Evolutionary conservation across 1,284 basidiomycete species (phyloP), one percentile per base, ranked within the genome.

Genomic region (Waitea zeae): DNA sequence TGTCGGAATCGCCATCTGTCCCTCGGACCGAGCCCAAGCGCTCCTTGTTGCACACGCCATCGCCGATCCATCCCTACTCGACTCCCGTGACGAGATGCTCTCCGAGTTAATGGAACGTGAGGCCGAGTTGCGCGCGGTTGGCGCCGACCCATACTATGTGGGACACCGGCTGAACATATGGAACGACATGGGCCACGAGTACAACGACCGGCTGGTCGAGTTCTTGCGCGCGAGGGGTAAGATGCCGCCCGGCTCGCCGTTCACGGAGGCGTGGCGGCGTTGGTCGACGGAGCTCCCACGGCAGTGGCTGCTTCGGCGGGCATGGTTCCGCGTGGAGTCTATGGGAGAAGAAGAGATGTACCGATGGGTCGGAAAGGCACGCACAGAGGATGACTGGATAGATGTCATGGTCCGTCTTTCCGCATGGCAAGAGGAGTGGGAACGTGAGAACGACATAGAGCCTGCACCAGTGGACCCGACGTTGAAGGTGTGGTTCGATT

Each of bases 1-100:
- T 5, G 44, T 53, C 12, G 46, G 53, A 29, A 61, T 64, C 18
- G 51, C 59, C 7, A 66, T 64, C 44, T 65, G 61, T 36, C 62
- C 64, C 4, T 65, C 62, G 4, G 63, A 67, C 46, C 44, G 53
- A 28, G 68, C 67, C 3, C 67, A 72, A 43, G 57, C 61, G 29
- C 47, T 65, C 7, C 60, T 68, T 39, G 49, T 54, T 15, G 51
- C 61, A 1, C 58, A 66, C 42, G 56, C 53, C 6, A 58, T 72
- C 31, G 50, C 55, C 5, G 54, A 67, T 38, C 47, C 57, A 0
- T 46, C 47, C 11, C 42, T 66, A 3, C 52, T 71, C 5, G 54
- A 56, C 2, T 42, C 56, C 3, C 56, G 61, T 2, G 48, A 49
- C 3, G 50, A 52, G n/a, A 45, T 68, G 39, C 45, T 68, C 13